A percentile compares a stretch with the other conserved stretches of the same genome.
Evolutionary conservation across 192 early-diverging fungal genomes (phyloP).

Genomic region (Umbelopsis vinacea): DNA sequence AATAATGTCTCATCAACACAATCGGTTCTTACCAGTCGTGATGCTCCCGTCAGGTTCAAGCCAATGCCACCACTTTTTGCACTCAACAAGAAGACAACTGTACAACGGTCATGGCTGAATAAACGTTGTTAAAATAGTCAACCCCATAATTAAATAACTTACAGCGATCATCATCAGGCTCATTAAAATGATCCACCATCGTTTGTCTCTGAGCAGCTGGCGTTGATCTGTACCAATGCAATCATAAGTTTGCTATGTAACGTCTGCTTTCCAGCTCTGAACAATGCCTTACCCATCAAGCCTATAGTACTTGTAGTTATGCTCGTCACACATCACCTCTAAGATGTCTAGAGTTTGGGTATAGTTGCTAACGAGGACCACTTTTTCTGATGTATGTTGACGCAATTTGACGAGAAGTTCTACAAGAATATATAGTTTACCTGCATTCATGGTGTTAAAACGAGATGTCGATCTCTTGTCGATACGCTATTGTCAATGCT

Average conservation of each 20-base stretch:
- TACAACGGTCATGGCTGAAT: constrained; percentile 27
- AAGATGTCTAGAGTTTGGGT: constrained; percentile 66
- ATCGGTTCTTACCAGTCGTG: constrained; percentile 45
- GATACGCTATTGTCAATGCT: neutral
- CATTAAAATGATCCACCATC: constrained; percentile 52
- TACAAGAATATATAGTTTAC: constrained; percentile 17
- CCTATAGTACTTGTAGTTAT: constrained; percentile 45
- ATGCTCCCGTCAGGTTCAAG: constrained; percentile 63
- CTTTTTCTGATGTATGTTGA: constrained; percentile 48
- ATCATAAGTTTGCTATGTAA: neutral
- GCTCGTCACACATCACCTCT: constrained; percentile 44
- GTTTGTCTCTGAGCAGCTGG: constrained; percentile 46
- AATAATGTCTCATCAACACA: neutral
- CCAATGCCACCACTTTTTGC: constrained; percentile 66
- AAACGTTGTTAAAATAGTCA: too few relatives aligned
- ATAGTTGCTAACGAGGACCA: constrained; percentile 73
- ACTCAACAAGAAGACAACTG: constrained; percentile 56
- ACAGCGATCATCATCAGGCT: constrained; percentile 42
- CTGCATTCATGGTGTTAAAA: neutral
- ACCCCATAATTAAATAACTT: neutral
- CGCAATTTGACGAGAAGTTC: constrained; percentile 2
- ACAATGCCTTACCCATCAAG: constrained; percentile 60
- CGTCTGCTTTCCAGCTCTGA: neutral
- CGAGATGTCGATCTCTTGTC: neutral
- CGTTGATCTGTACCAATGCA: constrained; percentile 27